Conservation (phyloP, 2,329 filamentous ascomycete genomes). For the Camillea tinctor region DNA sequence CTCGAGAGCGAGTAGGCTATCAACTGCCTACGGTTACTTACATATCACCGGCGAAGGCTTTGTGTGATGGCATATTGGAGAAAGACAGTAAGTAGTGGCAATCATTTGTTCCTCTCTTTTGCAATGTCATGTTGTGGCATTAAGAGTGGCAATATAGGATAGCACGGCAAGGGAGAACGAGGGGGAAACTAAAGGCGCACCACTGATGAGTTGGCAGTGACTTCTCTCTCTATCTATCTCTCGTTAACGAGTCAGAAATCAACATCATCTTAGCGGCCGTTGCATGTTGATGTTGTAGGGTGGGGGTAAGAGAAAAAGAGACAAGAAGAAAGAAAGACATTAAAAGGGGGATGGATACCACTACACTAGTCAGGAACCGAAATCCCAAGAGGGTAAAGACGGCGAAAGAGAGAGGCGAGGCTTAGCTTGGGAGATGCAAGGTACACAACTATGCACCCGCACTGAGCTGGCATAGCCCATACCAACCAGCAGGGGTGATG, state of each 20-base stretch:
- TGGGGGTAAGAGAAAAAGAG: not conserved
- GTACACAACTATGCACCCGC: not conserved
- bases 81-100: not conserved
- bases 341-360: too few species aligned
- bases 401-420: not conserved
- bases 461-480: not conserved
- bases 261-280: not conserved
- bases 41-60: not conserved
- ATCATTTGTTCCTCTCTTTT: not conserved
- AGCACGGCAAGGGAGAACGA: not conserved
- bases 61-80: not conserved
- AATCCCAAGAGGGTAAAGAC: not conserved
- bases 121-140: not conserved
- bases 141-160: not conserved
- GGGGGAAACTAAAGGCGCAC: not conserved
- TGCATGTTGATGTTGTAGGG: not conserved
- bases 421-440: not conserved
- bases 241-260: not conserved
- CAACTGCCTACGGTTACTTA: not conserved
- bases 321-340: not conserved
- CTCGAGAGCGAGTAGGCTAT: not conserved
- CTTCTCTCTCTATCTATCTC: too few species aligned
- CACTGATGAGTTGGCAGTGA: not conserved
- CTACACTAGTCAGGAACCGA: not conserved
- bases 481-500: not conserved